phyloP scores from a whole-genome alignment of 2,329 filamentous ascomycete species.

The Trichoderma aggressivum region DNA sequence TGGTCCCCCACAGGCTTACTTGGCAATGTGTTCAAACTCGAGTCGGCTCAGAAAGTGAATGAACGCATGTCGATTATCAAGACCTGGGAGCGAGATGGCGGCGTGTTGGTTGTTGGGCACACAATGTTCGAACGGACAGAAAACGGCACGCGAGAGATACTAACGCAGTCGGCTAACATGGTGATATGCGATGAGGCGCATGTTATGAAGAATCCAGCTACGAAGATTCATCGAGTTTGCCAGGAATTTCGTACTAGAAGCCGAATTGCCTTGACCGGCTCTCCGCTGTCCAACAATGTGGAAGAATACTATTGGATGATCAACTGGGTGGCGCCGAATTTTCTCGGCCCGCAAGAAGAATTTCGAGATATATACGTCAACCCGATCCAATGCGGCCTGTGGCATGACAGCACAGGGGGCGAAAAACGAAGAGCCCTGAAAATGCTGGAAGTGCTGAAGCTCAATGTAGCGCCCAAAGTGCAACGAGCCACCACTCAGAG shows the following conservation, averaged over 20 bases:
- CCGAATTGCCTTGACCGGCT: conserved; percentile 82
- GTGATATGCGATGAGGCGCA: conserved; percentile 87
- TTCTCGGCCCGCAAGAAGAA: conserved; percentile 64
- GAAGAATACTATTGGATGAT: conserved; percentile 84
- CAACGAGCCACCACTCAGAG: conserved; percentile 67
- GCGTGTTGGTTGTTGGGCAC: conserved; percentile 76
- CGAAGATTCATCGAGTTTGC: conserved; percentile 52
- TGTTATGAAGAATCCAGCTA: conserved; percentile 62
- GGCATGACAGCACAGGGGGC: conserved; percentile 53
- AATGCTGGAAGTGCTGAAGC: conserved; percentile 67
- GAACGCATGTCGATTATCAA: conserved; percentile 45
- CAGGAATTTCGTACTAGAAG: conserved; percentile 61
- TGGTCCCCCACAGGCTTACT: conserved; percentile 62
- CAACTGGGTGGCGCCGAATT: conserved; percentile 78
- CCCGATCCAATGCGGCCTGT: conserved; percentile 72
- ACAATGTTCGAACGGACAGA: conserved; percentile 40
- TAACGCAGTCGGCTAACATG: conserved; percentile 63
- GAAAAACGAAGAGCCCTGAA: conserved; percentile 61
- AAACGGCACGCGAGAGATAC: conserved; percentile 35
- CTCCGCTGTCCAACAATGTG: conserved; percentile 80
- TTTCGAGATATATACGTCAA: conserved; percentile 68
- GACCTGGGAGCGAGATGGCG: conserved; percentile 62
- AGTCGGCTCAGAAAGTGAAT: conserved; percentile 33
- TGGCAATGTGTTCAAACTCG: conserved; percentile 56
- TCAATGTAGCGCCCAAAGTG: conserved; percentile 73